phyloP scores from a whole-genome alignment of 495 filamentous ascomycete species.

The Diplogelasinospora grovesii region DNA sequence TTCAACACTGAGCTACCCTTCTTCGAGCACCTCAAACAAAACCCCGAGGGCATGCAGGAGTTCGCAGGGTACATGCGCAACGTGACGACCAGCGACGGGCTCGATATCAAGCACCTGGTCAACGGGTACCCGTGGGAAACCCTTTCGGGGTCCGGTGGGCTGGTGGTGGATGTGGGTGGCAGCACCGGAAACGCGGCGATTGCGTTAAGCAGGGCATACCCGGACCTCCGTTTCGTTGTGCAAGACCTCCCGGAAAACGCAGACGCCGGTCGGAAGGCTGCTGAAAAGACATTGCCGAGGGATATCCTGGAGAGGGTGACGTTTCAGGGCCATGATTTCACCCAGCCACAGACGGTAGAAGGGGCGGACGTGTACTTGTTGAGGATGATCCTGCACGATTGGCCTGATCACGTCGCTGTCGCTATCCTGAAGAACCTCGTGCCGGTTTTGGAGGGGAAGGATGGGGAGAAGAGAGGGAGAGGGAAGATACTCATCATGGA shows the following conservation, averaged over 20 bases:
- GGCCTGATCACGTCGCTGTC: constrained; percentile 28
- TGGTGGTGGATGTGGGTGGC: neutral
- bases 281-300: neutral
- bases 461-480: no score
- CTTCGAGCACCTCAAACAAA: neutral
- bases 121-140: neutral
- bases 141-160: neutral
- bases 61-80: neutral
- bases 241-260: no score
- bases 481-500: neutral
- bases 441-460: neutral
- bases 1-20: neutral
- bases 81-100: neutral
- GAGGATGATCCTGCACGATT: constrained; percentile 46
- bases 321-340: constrained; percentile 41
- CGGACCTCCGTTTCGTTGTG: neutral
- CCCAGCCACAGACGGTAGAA: constrained; percentile 35
- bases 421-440: constrained; percentile 27
- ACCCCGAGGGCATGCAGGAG: neutral
- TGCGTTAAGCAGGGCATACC: neutral
- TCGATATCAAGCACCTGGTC: neutral
- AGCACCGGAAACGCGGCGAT: neutral
- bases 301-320: constrained; percentile 19
- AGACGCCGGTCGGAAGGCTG: no score
- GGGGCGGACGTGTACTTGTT: constrained; percentile 44